Percentiles rank a stretch among this genome's conserved stretches.
These are phyloP conservation scores for Populus hybrid DNA, from an alignment of 441 rosid genomes.

Conservation along the genomic window DNA sequence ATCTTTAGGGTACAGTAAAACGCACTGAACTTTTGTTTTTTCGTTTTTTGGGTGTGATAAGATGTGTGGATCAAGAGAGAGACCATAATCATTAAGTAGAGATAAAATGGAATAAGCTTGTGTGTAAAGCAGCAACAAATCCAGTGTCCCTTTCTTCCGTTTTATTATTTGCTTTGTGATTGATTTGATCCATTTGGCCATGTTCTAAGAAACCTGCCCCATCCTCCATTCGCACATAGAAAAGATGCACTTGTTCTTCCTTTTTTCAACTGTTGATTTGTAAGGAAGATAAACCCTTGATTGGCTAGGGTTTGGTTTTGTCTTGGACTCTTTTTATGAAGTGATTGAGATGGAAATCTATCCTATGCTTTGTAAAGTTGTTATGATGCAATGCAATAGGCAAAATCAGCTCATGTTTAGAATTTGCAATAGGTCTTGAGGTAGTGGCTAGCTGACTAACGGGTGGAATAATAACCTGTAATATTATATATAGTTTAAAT, in stretches of 20 bases:
- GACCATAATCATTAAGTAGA: slow-evolving; percentile 11
- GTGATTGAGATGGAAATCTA: no score
- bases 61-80: slow-evolving; percentile 5
- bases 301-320: background rate
- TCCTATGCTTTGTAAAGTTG: no score
- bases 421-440: no score
- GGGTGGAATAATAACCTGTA: no score
- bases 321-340: no score
- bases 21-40: background rate
- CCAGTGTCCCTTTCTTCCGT: slow-evolving; percentile 10
- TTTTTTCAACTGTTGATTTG: no score
- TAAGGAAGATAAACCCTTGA: no score
- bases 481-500: no score
- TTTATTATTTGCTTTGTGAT: background rate
- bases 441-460: no score
- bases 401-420: no score
- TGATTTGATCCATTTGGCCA: slow-evolving; percentile 4
- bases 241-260: background rate
- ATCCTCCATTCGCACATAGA: background rate
- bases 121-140: slow-evolving; percentile 23
- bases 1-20: background rate
- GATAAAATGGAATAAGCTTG: slow-evolving; percentile 16
- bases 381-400: no score
- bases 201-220: background rate
- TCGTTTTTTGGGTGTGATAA: background rate